phyloP scores from a whole-genome alignment of 2,329 filamentous ascomycete species.

The Botrytis sinoallii region DNA sequence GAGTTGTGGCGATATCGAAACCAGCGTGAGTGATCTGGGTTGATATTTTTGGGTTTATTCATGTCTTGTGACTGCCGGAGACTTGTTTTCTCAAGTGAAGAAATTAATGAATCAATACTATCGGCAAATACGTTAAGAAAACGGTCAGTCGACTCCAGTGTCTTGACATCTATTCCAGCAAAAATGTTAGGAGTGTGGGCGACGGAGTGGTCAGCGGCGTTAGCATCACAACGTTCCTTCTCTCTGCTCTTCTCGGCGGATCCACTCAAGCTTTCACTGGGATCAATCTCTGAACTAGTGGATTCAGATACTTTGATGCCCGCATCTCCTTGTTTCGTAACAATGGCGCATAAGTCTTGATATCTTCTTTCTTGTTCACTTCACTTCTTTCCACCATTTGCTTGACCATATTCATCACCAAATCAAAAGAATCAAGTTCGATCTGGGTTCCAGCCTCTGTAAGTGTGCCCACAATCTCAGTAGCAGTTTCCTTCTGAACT shows the following conservation, averaged over 20 bases:
- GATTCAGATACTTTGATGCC: accelerated
- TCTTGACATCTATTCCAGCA: no score
- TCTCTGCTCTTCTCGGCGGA: neutral
- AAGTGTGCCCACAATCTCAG: neutral
- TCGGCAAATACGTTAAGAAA: neutral
- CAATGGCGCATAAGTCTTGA: neutral
- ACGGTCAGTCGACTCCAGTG: neutral
- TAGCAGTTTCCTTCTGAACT: neutral
- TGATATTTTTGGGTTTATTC: accelerated
- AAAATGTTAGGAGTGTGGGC: neutral
- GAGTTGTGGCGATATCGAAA: neutral
- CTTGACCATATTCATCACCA: neutral
- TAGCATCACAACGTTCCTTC: no score
- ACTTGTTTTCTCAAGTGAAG: neutral
- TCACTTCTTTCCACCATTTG: neutral
- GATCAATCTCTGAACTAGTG: neutral
- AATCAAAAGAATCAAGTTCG: neutral
- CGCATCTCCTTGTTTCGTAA: neutral
- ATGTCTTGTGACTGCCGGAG: neutral
- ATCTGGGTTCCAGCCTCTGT: neutral
- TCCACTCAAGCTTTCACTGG: neutral
- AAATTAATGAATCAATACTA: neutral
- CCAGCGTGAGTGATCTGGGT: neutral
- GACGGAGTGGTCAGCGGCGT: neutral
- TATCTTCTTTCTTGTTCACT: neutral